Evolutionary conservation across 106 monocot species (phyloP), one percentile per base, ranked within the genome.

Genomic region (Dendrobium huoshanense): DNA sequence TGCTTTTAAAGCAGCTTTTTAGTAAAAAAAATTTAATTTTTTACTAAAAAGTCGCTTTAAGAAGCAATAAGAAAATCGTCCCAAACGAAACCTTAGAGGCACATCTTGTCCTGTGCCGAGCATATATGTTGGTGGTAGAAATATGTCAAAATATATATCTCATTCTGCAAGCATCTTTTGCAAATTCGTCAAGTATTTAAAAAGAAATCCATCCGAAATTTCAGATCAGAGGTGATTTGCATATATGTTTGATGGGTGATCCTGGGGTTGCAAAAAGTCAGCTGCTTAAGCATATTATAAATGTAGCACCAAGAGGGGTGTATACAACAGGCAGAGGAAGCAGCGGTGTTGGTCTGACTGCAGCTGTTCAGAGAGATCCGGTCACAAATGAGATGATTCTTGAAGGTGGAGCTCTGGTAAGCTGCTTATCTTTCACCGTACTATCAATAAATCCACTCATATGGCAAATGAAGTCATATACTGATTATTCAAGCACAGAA

Each of bases 211-310:
- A 67, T 82, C 56, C 77, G 37, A 74, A 51, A 25, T 16, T 95
- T 74, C 95, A 98, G 95, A 95, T 98, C 48, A 95, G 98, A 87
- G 98, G 98, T 19, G 99, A 99, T 77, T 72, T 99, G 72, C 95
- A 99, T 85, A 86, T 99, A 70, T 99, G 99, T 85, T 78, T 99
- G 72, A 95, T 99, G 95, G 99, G 99, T 24, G 99, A 99, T 86
- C 99, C 99, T 77, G 95, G 95, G 31, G 95, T 95, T 84, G 99
- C 99, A 77, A 99, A 99, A 85, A 95, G 95, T 90, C 99, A 99
- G 80, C 87, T 99, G 40, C 89, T 99, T 8, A 95, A 99, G 72
- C 95, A 99, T 74, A 95, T 99, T 54, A 88, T 95, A 61, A 99
- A 93, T 73, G 95, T 99, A 65, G 95, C 99, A 81, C 95, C 99